A percentile compares a stretch with the other conserved stretches of the same genome.
Conservation (phyloP, 805 yeast genomes). For the Kluyveromyces dobzhanskii region DNA sequence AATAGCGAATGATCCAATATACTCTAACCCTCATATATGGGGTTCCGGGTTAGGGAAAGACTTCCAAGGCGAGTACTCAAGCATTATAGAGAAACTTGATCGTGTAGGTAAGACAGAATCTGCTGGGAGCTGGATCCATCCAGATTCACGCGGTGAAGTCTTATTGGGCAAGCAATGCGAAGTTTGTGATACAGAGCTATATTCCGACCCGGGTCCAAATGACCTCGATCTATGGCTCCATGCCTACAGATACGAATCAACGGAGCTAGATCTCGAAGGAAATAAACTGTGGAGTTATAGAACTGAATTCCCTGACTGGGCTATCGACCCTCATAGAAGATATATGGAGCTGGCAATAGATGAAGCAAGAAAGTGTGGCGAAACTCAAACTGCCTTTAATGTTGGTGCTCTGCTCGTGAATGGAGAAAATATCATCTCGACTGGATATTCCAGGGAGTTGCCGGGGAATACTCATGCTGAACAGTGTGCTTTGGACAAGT, state of each 20-base stretch:
- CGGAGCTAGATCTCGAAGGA: slow-evolving; percentile 23
- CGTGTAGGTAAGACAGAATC: slow-evolving; percentile 61
- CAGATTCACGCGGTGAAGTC: slow-evolving; percentile 54
- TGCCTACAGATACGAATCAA: slow-evolving; percentile 71
- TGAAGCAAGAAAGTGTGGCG: slow-evolving; percentile 73
- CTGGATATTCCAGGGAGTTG: slow-evolving; percentile 85
- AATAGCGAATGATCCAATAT: slow-evolving; percentile 87
- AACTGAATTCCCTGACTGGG: slow-evolving; percentile 81
- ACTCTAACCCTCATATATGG: slow-evolving; percentile 75
- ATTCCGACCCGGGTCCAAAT: slow-evolving; percentile 81
- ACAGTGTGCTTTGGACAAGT: slow-evolving; percentile 84
- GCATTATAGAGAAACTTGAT: slow-evolving; percentile 44
- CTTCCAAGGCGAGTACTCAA: slow-evolving; percentile 41
- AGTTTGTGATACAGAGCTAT: slow-evolving; percentile 60
- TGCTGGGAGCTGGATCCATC: slow-evolving; percentile 63
- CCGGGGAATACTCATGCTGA: slow-evolving; percentile 98
- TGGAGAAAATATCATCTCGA: slow-evolving; percentile 54
- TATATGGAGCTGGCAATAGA: slow-evolving; percentile 71
- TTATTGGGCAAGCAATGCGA: slow-evolving; percentile 51
- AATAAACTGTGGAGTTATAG: slow-evolving; percentile 57
- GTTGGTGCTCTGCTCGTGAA: slow-evolving; percentile 86
- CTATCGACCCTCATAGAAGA: slow-evolving; percentile 44
- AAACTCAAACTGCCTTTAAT: slow-evolving; percentile 77
- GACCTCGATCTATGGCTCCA: slow-evolving; percentile 88
- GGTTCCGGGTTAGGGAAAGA: slow-evolving; percentile 64